Percentiles rank a stretch among this genome's conserved stretches.
These are phyloP conservation scores for Penicillium sclerotigenum DNA, from an alignment of 2,329 filamentous ascomycete species.

Conservation along the genomic window DNA sequence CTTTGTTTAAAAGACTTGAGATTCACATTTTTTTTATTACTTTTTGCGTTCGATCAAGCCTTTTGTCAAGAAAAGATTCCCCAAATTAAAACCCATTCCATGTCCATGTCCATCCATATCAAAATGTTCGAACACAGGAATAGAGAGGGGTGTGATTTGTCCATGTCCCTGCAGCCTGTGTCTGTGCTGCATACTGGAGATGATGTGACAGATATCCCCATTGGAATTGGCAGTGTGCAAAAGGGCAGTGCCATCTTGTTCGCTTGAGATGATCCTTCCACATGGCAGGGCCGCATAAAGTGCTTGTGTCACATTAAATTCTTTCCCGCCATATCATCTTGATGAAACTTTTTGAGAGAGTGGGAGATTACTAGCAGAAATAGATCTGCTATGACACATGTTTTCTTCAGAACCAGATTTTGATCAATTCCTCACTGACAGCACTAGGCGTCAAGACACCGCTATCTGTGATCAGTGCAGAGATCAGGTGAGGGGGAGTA, in stretches of 20 bases:
- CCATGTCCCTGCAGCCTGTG: background rate
- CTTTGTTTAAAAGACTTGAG: background rate
- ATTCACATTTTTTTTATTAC: background rate
- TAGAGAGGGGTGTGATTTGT: background rate
- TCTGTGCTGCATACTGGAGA: background rate
- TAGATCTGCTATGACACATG: background rate
- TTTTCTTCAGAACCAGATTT: conserved; percentile 52
- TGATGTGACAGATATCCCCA: background rate
- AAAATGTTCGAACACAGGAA: background rate
- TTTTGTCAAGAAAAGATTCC: background rate
- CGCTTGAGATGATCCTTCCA: background rate
- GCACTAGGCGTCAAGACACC: conserved; percentile 63
- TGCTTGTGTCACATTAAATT: conserved; percentile 4
- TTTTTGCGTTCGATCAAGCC: background rate
- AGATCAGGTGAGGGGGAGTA: conserved; percentile 60
- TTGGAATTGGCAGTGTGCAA: background rate
- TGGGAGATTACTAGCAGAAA: conserved; percentile 12
- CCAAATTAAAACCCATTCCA: background rate
- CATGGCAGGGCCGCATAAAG: background rate
- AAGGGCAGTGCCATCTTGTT: background rate
- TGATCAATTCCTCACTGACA: conserved; percentile 65
- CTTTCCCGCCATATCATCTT: conserved; percentile 17
- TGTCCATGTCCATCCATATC: background rate
- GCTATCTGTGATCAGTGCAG: conserved; percentile 62
- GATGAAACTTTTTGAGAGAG: conserved; percentile 2